These are phyloP conservation scores for Collybiopsis confluens DNA, from an alignment of 768 basidiomycete genomes.

Conservation along the genomic window DNA sequence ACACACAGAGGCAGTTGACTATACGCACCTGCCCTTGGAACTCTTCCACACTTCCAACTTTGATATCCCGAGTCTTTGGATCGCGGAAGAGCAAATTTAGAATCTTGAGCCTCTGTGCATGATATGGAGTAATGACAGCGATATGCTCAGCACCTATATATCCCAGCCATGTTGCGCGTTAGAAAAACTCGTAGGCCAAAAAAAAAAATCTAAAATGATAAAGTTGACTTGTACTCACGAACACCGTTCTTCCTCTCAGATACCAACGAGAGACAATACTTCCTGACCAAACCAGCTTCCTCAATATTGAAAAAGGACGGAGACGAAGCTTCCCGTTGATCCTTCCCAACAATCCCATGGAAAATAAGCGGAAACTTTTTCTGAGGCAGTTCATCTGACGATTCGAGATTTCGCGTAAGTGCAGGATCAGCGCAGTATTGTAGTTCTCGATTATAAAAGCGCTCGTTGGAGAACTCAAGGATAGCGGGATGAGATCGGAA, in stretches of 20 bases:
- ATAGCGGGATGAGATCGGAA: conserved; percentile 63
- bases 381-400: conserved; percentile 35
- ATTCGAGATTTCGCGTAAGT: conserved; percentile 20
- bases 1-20: too few relatives aligned
- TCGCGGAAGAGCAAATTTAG: conserved; percentile 28
- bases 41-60: conserved; percentile 65
- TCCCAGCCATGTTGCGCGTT: not conserved
- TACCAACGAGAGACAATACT: conserved; percentile 27
- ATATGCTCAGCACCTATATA: conserved; percentile 45
- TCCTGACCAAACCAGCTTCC: conserved; percentile 50
- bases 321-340: conserved; percentile 61
- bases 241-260: conserved; percentile 19
- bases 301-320: conserved; percentile 72
- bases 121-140: conserved; percentile 69
- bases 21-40: conserved; percentile 59
- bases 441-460: conserved; percentile 56
- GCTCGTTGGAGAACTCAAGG: conserved; percentile 55
- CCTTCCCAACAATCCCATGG: conserved; percentile 55
- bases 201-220: not conserved
- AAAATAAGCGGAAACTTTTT: conserved; percentile 59
- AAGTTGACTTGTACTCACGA: conserved; percentile 16
- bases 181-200: not conserved
- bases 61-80: conserved; percentile 34
- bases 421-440: conserved; percentile 38
- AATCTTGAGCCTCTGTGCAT: conserved; percentile 57